phyloP scores from a whole-genome alignment of 2,329 filamentous ascomycete genomes.

The Tetracladium maxilliforme region DNA sequence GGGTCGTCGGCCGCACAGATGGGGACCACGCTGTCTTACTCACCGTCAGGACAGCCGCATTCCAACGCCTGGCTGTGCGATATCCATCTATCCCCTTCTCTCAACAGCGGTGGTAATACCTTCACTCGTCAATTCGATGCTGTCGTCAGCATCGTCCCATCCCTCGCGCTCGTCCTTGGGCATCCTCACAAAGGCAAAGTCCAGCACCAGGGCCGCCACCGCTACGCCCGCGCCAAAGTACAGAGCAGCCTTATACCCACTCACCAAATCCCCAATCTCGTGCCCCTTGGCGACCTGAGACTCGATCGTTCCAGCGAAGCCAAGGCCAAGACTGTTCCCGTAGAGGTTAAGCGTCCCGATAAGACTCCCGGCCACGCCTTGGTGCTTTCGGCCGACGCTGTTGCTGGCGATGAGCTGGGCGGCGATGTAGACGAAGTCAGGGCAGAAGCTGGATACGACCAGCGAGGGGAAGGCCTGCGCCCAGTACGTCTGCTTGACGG shows the following conservation, averaged over 20 bases:
- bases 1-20: too few relatives aligned
- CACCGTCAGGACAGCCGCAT: too few relatives aligned
- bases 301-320: slow-evolving; percentile 26
- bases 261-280: slow-evolving; percentile 9
- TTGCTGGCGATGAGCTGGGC: slow-evolving; percentile 39
- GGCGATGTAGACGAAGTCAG: slow-evolving; percentile 32
- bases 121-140: too few relatives aligned
- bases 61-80: too few relatives aligned
- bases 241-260: slow-evolving; percentile 21
- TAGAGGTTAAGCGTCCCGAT: slow-evolving; percentile 29
- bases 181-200: slow-evolving; percentile 21
- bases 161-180: slow-evolving; percentile 22
- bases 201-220: slow-evolving; percentile 16
- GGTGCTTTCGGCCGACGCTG: slow-evolving; percentile 27
- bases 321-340: slow-evolving; percentile 23
- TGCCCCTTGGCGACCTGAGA: slow-evolving; percentile 6
- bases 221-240: slow-evolving; percentile 23
- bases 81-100: too few relatives aligned
- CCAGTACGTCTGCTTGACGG: slow-evolving; percentile 27
- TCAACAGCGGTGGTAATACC: too few relatives aligned
- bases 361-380: slow-evolving; percentile 33
- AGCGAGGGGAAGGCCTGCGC: slow-evolving; percentile 22
- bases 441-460: slow-evolving; percentile 19
- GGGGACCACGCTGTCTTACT: too few relatives aligned
- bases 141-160: slow-evolving; percentile 9